Evolutionary conservation across 2,329 filamentous ascomycete genomes (phyloP).

Genomic region (Drechslerella coelobrocha): DNA sequence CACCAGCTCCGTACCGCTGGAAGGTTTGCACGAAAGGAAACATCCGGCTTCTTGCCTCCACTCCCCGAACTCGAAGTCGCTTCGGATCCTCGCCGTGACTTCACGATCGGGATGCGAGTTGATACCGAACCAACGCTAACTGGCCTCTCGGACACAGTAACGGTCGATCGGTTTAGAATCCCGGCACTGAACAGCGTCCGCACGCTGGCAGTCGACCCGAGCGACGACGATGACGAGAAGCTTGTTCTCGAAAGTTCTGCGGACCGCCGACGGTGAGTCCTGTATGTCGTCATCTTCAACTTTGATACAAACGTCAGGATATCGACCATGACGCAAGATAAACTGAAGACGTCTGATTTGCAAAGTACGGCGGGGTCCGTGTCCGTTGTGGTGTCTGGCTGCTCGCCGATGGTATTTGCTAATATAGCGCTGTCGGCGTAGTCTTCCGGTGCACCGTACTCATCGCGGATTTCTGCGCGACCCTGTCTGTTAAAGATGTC

Average conservation of each 20-base stretch:
- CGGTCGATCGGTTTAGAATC: conserved; percentile 30
- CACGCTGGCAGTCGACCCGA: conserved; percentile 32
- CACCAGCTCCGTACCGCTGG: conserved; percentile 37
- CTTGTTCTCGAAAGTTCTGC: conserved; percentile 17
- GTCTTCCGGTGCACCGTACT: conserved; percentile 74
- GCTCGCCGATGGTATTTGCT: conserved; percentile 25
- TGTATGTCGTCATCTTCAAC: conserved; percentile 64
- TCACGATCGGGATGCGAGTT: neutral
- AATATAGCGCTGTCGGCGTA: conserved; percentile 32
- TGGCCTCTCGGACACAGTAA: conserved; percentile 21
- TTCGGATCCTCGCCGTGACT: conserved; percentile 31
- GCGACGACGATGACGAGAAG: conserved; percentile 35
- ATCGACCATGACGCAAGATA: conserved; percentile 77
- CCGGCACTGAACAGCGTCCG: conserved; percentile 19
- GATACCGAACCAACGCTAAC: conserved; percentile 14
- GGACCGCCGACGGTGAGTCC: conserved; percentile 27
- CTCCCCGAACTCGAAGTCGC: conserved; percentile 8
- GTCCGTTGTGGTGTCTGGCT: conserved; percentile 24
- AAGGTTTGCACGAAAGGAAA: conserved; percentile 41
- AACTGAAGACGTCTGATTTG: conserved; percentile 72
- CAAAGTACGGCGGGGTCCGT: conserved; percentile 29
- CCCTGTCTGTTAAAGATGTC: conserved; percentile 39
- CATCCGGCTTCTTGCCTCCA: conserved; percentile 24
- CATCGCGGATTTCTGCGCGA: conserved; percentile 70
- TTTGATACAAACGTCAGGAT: conserved; percentile 73